A percentile compares a stretch with the other conserved stretches of the same genome.
Conservation (phyloP, 2,329 filamentous ascomycete species). For the Ramularia collo-cygni region DNA sequence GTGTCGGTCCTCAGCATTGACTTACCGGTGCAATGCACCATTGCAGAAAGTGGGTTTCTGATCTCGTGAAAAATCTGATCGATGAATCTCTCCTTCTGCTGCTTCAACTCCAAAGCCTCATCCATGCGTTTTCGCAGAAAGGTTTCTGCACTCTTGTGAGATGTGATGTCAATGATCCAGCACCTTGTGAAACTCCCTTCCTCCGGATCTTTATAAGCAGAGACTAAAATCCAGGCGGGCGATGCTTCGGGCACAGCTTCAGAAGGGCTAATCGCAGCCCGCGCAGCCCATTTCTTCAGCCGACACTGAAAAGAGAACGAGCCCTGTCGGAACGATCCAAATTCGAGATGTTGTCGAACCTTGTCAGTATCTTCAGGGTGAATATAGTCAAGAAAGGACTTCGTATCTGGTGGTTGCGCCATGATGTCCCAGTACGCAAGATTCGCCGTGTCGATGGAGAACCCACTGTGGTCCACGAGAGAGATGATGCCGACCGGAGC, state of each 20-base stretch:
- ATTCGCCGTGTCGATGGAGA: conserved; percentile 16
- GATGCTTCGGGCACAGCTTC: conserved; percentile 5
- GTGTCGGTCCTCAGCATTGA: too few relatives aligned
- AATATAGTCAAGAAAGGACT: conserved; percentile 11
- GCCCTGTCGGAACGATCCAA: conserved; percentile 9
- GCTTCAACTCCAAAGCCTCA: conserved; percentile 33
- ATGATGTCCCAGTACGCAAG: conserved; percentile 15
- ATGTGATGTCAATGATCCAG: conserved; percentile 38
- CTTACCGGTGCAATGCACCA: conserved; percentile 35
- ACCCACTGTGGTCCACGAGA: conserved; percentile 6
- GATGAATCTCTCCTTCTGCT: conserved; percentile 27
- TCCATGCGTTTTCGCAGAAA: conserved; percentile 33
- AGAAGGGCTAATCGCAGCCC: conserved; percentile 9
- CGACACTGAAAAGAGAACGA: conserved; percentile 18
- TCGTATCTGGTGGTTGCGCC: conserved; percentile 8
- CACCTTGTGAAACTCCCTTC: conserved; percentile 13
- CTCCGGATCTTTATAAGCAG: conserved; percentile 12
- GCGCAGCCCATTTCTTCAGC: conserved; percentile 12
- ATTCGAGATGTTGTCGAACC: conserved; percentile 9
- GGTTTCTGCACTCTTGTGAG: conserved; percentile 39
- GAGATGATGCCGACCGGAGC: conserved; percentile 14
- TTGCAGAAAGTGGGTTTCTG: conserved; percentile 37
- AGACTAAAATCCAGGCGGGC: conserved; percentile 15
- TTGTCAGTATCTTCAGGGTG: conserved; percentile 13
- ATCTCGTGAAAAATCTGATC: conserved; percentile 36